Evolutionary conservation across 352 stramenopile genomes (phyloP), one percentile per base, ranked within the genome.

Genomic region (Phytophthora sansomeana): DNA sequence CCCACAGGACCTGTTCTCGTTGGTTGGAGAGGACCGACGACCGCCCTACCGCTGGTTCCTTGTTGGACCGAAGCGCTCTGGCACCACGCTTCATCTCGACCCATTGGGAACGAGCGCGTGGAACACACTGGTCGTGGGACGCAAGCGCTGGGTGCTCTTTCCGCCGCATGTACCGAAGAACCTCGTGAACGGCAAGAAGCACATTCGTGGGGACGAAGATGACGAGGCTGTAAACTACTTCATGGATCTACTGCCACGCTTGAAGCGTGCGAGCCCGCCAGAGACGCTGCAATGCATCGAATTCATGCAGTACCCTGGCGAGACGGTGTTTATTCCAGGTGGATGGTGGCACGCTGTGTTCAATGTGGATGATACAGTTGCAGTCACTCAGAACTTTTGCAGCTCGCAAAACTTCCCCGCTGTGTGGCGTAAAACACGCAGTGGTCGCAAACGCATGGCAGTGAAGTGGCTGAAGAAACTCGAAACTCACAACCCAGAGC

Each of bases 71-170:
- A 93, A 92, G 54, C 81, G 92, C 26, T 98, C 89, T 19, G 97
- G 97, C 38, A 98, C 91, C 47, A 96, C 92, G 32, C 92, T 98
- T 57, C 97, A 99, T 68, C 72, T 98, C 9, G 97, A 99, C 74
- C 97, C 97, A 6, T 97, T 99, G 46, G 86, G 81, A 10, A 99
- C 97, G 2, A 97, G 96, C 67, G 97, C 97, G 7, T 99, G 97
- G 97, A 99, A 99, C 76, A 97, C 93, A 13, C 78, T 98, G 13
- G 85, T 99, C 24, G 78, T 90, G 9, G 97, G 97, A 5, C 85
- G 92, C 17, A 99, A 99, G 80, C 88, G 92, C 56, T 99, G 97
- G 97, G 96, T 99, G 51, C 93, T 99, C 39, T 99, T 98, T 71
- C 97, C 97, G 14, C 96, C 96, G 1, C 83, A 97, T 35, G 56